phyloP scores from a whole-genome alignment of 805 yeast genomes.

The Komagataella pseudopastoris region DNA sequence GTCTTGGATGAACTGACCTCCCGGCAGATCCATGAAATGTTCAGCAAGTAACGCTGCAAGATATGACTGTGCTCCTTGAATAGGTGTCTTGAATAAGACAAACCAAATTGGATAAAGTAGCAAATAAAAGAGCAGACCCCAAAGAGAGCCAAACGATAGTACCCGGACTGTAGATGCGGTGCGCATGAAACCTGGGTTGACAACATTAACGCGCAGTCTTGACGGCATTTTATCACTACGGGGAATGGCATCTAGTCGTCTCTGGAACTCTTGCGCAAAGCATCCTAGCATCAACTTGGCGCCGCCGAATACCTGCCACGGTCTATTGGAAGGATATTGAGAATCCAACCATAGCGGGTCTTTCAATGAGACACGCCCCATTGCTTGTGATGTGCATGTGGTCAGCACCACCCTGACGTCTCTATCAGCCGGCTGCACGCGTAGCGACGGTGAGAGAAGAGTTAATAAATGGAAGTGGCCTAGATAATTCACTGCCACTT shows the following conservation, averaged over 20 bases:
- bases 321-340: conserved; percentile 44
- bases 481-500: conserved; percentile 70
- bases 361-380: conserved; percentile 49
- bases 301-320: conserved; percentile 72
- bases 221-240: conserved; percentile 61
- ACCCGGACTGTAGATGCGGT: conserved; percentile 76
- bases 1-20: conserved; percentile 65
- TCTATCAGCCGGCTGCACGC: conserved; percentile 87
- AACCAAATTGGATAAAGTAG: conserved; percentile 73
- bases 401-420: conserved; percentile 79
- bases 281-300: conserved; percentile 67
- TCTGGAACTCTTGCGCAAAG: conserved; percentile 71
- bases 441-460: conserved; percentile 68
- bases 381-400: conserved; percentile 63
- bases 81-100: conserved; percentile 62
- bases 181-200: conserved; percentile 89
- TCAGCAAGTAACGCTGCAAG: conserved; percentile 64
- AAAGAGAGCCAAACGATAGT: conserved; percentile 60
- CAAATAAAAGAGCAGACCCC: conserved; percentile 41
- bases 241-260: conserved; percentile 39
- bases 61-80: conserved; percentile 70
- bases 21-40: conserved; percentile 41
- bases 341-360: conserved; percentile 52
- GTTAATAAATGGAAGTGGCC: conserved; percentile 75
- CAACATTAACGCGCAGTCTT: conserved; percentile 58